A percentile compares a stretch with the other conserved stretches of the same genome.
phyloP scores from a whole-genome alignment of 208 protist genomes.

The Crithidia expoeki region DNA sequence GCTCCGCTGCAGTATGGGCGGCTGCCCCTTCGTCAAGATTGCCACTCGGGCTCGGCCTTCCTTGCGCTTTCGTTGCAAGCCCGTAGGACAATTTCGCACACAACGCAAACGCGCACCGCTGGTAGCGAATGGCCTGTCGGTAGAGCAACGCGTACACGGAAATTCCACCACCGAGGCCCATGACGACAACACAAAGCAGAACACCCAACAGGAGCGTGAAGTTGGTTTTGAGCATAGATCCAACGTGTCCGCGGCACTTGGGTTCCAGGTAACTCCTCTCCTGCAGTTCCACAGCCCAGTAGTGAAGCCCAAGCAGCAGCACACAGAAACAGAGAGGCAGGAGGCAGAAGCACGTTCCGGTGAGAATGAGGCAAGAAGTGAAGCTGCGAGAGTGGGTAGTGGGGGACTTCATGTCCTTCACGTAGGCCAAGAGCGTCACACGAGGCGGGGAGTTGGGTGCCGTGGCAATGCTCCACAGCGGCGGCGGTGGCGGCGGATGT shows the following conservation, averaged over 20 bases:
- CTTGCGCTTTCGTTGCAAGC: not conserved
- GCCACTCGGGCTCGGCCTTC: not conserved
- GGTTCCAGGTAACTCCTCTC: not conserved
- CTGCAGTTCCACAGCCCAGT: conserved; percentile 37
- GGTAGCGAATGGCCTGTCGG: conserved; percentile 18
- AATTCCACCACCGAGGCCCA: conserved; percentile 17
- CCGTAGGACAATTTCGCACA: conserved; percentile 12
- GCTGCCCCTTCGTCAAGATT: not conserved
- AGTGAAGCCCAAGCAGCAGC: conserved; percentile 50
- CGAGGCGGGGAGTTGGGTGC: not conserved
- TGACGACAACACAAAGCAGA: conserved; percentile 14
- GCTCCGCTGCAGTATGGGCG: not conserved
- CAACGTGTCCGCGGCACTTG: conserved; percentile 8
- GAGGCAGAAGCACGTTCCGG: conserved; percentile 8
- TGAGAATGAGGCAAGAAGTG: conserved; percentile 1
- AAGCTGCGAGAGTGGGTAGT: not conserved
- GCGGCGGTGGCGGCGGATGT: not conserved
- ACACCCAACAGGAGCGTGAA: conserved; percentile 30
- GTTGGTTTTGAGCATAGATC: conserved; percentile 16
- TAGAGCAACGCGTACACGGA: conserved; percentile 18
- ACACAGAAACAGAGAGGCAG: conserved; percentile 30
- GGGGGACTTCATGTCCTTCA: conserved; percentile 17
- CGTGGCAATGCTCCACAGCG: not conserved
- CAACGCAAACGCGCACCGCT: conserved; percentile 22
- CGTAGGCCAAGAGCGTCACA: conserved; percentile 12